phyloP scores from a whole-genome alignment of 2,329 filamentous ascomycete species.

The Colletotrichum nymphaeae region DNA sequence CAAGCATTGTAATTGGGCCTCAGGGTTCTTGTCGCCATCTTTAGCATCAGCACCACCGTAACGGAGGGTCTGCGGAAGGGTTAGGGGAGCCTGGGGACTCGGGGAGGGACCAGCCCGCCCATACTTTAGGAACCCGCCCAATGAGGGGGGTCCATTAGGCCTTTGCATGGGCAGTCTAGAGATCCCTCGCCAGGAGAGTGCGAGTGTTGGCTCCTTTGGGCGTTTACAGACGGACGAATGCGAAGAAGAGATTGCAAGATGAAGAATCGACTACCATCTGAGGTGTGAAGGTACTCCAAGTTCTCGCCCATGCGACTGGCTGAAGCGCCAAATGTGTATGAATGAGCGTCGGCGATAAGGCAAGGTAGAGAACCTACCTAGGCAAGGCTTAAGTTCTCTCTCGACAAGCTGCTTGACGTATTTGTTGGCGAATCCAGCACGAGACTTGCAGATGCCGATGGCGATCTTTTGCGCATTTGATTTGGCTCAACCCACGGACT shows the following conservation, averaged over 20 bases:
- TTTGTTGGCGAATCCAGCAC: neutral
- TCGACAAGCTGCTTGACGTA: neutral
- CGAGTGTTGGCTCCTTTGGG: neutral
- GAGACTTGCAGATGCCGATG: constrained; percentile 21
- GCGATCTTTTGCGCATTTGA: constrained; percentile 25
- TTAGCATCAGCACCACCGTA: constrained; percentile 20
- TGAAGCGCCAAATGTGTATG: neutral
- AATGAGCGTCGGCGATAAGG: too few species aligned
- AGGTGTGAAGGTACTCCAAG: neutral
- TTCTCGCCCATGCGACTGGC: neutral
- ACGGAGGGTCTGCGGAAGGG: neutral
- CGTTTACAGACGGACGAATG: neutral
- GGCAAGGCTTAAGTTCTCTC: neutral
- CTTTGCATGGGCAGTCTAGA: neutral
- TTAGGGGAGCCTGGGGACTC: too few species aligned
- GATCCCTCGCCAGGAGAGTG: neutral
- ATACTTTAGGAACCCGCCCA: neutral
- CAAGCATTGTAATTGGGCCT: constrained; percentile 28
- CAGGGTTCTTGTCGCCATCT: constrained; percentile 2
- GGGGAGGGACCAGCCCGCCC: constrained; percentile 25
- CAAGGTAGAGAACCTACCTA: neutral
- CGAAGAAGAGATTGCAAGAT: neutral
- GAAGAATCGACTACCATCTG: constrained; percentile 16
- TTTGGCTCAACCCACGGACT: constrained; percentile 23
- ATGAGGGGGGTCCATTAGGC: neutral